Evolutionary conservation across 2,329 filamentous ascomycete species (phyloP).

Genomic region (Aquanectria penicillioides): DNA sequence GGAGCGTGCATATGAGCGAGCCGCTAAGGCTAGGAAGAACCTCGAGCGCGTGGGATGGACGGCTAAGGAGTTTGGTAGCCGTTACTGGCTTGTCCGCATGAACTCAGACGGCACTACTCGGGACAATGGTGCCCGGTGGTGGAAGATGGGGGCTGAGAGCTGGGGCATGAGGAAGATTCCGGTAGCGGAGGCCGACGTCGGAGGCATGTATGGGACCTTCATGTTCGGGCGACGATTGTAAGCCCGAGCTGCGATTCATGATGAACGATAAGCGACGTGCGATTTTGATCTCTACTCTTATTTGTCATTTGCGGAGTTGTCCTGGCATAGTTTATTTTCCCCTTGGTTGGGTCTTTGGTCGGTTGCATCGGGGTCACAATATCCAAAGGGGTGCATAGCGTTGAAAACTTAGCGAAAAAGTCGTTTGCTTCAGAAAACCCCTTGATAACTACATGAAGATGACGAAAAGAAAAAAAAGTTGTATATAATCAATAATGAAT

Average conservation of each 20-base stretch:
- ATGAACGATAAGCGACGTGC: slow-evolving; percentile 53
- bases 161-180: slow-evolving; percentile 93
- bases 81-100: slow-evolving; percentile 73
- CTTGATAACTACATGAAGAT: slow-evolving; percentile 33
- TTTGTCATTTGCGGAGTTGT: slow-evolving; percentile 24
- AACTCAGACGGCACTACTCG: slow-evolving; percentile 47
- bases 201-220: slow-evolving; percentile 86
- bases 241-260: slow-evolving; percentile 34
- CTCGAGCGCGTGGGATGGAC: slow-evolving; percentile 74
- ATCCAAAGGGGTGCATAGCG: slow-evolving; percentile 37
- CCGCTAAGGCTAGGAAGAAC: slow-evolving; percentile 71
- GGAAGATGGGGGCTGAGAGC: slow-evolving; percentile 87
- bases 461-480: slow-evolving; percentile 33
- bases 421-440: slow-evolving; percentile 39
- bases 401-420: slow-evolving; percentile 42
- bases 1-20: slow-evolving; percentile 72
- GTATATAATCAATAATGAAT: slow-evolving; percentile 36
- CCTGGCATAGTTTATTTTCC: slow-evolving; percentile 28
- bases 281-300: slow-evolving; percentile 40
- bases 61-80: slow-evolving; percentile 73
- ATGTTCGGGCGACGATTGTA: slow-evolving; percentile 71
- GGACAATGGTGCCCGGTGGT: slow-evolving; percentile 66
- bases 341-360: slow-evolving; percentile 23
- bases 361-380: slow-evolving; percentile 38
- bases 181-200: slow-evolving; percentile 90